These are phyloP conservation scores for Secale cereale DNA, from an alignment of 176 grass and related monocot species.

Conservation along the genomic window DNA sequence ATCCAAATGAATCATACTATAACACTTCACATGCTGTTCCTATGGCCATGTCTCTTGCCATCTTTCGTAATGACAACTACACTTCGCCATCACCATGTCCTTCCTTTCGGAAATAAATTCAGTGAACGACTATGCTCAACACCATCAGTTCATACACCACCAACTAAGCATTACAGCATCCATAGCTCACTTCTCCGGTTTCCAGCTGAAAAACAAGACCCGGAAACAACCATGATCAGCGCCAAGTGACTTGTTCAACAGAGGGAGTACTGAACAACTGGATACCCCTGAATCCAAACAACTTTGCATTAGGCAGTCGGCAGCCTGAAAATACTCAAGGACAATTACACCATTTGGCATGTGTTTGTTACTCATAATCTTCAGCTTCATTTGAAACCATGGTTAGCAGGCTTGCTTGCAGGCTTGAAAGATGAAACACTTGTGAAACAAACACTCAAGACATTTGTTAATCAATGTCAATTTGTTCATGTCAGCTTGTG, in stretches of 20 bases:
- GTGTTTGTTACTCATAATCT: no score
- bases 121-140: background rate
- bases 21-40: background rate
- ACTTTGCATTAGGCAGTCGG: no score
- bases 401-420: no score
- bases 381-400: no score
- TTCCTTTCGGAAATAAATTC: slow-evolving; percentile 15
- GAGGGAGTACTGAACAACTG: no score
- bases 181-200: background rate
- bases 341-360: no score
- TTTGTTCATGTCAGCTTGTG: no score
- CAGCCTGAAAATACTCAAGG: no score
- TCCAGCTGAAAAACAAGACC: background rate
- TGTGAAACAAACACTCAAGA: no score
- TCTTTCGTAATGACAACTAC: background rate
- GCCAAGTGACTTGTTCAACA: slow-evolving; percentile 34
- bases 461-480: no score
- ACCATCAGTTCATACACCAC: slow-evolving; percentile 1
- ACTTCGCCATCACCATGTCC: background rate
- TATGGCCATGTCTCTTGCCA: background rate
- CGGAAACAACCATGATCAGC: slow-evolving; percentile 25
- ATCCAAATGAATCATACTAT: background rate
- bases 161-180: background rate
- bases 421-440: no score
- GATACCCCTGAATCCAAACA: no score